Conservation (phyloP, 75 land plant genomes). For the Azolla pinnata region DNA sequence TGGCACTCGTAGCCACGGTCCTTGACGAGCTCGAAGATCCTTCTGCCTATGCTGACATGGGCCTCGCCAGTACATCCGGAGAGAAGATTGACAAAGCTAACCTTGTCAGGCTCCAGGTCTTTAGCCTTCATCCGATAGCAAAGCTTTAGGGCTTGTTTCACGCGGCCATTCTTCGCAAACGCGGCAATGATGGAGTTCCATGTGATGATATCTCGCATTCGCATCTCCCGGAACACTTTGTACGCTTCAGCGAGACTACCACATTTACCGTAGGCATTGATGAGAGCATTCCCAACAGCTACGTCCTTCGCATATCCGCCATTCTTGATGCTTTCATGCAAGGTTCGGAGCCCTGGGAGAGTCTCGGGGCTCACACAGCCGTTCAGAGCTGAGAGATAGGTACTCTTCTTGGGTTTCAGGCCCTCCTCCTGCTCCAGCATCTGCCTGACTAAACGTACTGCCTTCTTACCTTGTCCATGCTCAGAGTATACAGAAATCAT, state of each 20-base stretch:
- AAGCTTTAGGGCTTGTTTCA: conserved; percentile 14
- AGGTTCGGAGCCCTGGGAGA: conserved; percentile 14
- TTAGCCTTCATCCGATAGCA: conserved; percentile 23
- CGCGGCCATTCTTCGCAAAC: conserved; percentile 7
- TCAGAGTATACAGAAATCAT: conserved; percentile 16
- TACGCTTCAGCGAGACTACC: conserved; percentile 25
- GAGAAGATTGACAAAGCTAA: conserved; percentile 32
- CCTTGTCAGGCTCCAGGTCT: conserved; percentile 28
- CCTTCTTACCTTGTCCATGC: conserved; percentile 16
- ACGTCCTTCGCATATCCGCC: conserved; percentile 14
- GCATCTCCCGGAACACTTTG: conserved; percentile 20
- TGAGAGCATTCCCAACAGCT: conserved; percentile 36
- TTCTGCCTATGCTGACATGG: conserved; percentile 12
- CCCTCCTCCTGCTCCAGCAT: conserved; percentile 18
- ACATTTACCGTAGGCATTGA: conserved; percentile 45
- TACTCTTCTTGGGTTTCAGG: conserved; percentile 26
- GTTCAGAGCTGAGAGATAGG: conserved; percentile 27
- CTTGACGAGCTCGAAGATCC: conserved; percentile 26
- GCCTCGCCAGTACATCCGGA: conserved; percentile 29
- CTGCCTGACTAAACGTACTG: conserved; percentile 17
- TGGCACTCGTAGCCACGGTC: conserved; percentile 18
- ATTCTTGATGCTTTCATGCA: conserved; percentile 29
- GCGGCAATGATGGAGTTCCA: conserved; percentile 22
- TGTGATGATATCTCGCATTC: conserved; percentile 9
- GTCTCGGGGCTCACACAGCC: conserved; percentile 22